A percentile compares a stretch with the other conserved stretches of the same genome.
These are phyloP conservation scores for Pneumocystis canis DNA, from an alignment of 1,139 yeast species.

Conservation along the genomic window DNA sequence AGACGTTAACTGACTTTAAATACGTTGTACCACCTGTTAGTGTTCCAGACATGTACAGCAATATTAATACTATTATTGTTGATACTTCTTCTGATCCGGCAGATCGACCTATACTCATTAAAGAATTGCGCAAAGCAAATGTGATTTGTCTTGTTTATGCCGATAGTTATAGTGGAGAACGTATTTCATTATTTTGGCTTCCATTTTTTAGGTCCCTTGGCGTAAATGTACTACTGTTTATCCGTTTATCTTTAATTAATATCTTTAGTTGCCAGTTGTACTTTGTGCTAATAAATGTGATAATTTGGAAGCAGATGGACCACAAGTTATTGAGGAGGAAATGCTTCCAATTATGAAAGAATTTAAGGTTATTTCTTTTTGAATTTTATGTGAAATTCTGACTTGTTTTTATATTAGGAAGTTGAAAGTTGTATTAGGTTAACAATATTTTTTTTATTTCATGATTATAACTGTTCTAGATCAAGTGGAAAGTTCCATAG, in stretches of 20 bases:
- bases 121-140: constrained; percentile 70
- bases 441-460: not conserved
- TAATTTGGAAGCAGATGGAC: constrained; percentile 22
- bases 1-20: not conserved
- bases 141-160: constrained; percentile 87
- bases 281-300: constrained; percentile 78
- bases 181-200: constrained; percentile 87
- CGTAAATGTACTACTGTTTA: constrained; percentile 35
- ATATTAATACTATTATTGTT: constrained; percentile 55
- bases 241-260: not conserved
- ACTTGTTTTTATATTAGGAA: constrained; percentile 28
- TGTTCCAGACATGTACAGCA: constrained; percentile 39
- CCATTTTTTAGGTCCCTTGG: constrained; percentile 85
- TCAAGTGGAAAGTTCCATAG: constrained; percentile 64
- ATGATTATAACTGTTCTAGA: not conserved
- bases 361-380: constrained; percentile 35
- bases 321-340: constrained; percentile 41
- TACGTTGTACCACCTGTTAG: constrained; percentile 73
- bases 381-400: not conserved
- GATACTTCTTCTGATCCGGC: constrained; percentile 54
- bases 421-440: constrained; percentile 76
- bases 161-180: constrained; percentile 86
- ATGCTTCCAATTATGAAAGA: constrained; percentile 76
- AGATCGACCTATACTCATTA: constrained; percentile 45
- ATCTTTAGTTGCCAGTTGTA: constrained; percentile 52